These are phyloP conservation scores for Penicillium glabrum DNA, from an alignment of 2,329 filamentous ascomycete species.

Conservation along the genomic window DNA sequence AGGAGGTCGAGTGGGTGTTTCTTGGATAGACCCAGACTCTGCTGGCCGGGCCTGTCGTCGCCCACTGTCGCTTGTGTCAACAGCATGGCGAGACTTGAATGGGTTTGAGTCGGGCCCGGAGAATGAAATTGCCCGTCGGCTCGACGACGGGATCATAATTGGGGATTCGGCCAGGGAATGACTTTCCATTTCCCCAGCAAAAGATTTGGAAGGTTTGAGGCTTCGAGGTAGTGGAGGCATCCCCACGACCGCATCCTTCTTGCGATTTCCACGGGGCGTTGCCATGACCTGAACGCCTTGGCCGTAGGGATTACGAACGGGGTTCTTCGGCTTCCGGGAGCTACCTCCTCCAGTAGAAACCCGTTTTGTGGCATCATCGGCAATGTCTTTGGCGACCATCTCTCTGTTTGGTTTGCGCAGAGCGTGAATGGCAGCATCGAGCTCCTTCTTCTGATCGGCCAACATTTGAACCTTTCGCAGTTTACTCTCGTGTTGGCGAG, in stretches of 20 bases:
- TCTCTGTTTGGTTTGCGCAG: conserved; percentile 50
- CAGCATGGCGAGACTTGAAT: conserved; percentile 11
- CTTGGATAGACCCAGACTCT: conserved; percentile 29
- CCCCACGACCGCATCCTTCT: conserved; percentile 29
- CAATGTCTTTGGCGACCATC: conserved; percentile 47
- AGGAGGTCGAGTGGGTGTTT: conserved; percentile 42
- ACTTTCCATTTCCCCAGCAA: conserved; percentile 26
- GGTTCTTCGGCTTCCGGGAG: conserved; percentile 42
- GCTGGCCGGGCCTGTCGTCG: conserved; percentile 5
- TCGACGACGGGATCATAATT: conserved; percentile 34
- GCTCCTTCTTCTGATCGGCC: conserved; percentile 48
- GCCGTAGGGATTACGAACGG: conserved; percentile 40
- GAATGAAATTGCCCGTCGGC: conserved; percentile 27
- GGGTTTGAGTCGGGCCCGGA: conserved; percentile 21
- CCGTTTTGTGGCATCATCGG: conserved; percentile 43
- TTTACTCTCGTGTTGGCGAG: conserved; percentile 47
- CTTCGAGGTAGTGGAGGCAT: conserved; percentile 29
- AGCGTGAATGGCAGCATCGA: conserved; percentile 49
- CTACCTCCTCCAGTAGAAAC: conserved; percentile 27
- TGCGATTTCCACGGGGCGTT: conserved; percentile 44
- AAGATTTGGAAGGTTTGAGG: conserved; percentile 27
- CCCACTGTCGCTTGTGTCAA: background rate
- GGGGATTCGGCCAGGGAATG: conserved; percentile 30
- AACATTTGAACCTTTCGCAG: conserved; percentile 47
- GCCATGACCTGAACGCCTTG: conserved; percentile 51